phyloP scores from a whole-genome alignment of 2,329 filamentous ascomycete genomes.

The Ilyonectria mors-panacis region DNA sequence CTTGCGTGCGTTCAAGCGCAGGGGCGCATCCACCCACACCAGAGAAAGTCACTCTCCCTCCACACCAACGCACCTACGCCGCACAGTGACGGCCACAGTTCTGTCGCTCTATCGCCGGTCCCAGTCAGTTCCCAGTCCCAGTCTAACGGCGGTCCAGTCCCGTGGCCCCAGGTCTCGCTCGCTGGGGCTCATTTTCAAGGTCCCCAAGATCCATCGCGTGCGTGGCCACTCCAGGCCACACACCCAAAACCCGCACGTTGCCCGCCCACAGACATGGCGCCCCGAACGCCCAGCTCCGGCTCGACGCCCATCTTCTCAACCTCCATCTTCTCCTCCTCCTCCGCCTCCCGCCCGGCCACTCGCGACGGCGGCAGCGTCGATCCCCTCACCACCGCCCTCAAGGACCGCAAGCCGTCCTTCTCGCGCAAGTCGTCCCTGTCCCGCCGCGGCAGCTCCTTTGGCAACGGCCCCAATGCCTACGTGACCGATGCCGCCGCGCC shows the following conservation, averaged over 20 bases:
- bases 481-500: constrained; percentile 64
- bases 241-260: neutral
- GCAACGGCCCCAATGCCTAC: constrained; percentile 54
- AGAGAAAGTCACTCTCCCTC: neutral
- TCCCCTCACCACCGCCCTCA: constrained; percentile 45
- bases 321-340: constrained; percentile 54
- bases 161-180: neutral
- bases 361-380: constrained; percentile 55
- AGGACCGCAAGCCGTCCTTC: constrained; percentile 68
- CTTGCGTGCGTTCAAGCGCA: neutral
- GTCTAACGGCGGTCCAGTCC: too few species aligned
- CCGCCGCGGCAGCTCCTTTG: constrained; percentile 58
- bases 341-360: constrained; percentile 54
- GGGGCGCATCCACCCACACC: neutral
- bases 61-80: neutral
- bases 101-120: neutral
- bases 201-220: constrained; percentile 8
- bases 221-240: constrained; percentile 19
- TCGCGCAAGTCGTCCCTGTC: constrained; percentile 69
- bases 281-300: constrained; percentile 46
- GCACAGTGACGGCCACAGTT: neutral
- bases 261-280: constrained; percentile 35
- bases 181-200: neutral
- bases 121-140: neutral
- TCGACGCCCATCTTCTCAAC: constrained; percentile 55